Conservation (phyloP, 768 basidiomycete genomes). For the Tulasnella calospora region DNA sequence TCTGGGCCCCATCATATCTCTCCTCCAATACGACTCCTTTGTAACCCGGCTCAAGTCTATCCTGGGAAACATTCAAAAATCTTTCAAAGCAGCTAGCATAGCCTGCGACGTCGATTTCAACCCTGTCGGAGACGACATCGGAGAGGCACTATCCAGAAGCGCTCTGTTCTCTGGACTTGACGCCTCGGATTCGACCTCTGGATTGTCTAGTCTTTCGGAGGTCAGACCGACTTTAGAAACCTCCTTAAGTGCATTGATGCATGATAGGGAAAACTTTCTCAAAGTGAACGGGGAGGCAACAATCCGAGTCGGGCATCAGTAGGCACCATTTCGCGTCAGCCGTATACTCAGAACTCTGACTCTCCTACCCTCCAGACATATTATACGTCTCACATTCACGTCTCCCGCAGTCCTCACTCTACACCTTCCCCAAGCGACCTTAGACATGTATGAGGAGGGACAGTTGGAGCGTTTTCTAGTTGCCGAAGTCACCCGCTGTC, state of each 20-base stretch:
- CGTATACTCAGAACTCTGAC: neutral
- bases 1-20: slow-evolving; percentile 69
- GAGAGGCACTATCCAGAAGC: slow-evolving; percentile 17
- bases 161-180: slow-evolving; percentile 7
- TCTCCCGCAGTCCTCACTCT: slow-evolving; percentile 74
- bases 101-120: slow-evolving; percentile 49
- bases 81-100: slow-evolving; percentile 62
- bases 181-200: neutral
- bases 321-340: slow-evolving; percentile 26
- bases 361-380: slow-evolving; percentile 47
- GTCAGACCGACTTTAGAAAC: slow-evolving; percentile 15
- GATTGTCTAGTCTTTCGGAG: neutral
- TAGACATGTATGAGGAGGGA: slow-evolving; percentile 66
- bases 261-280: slow-evolving; percentile 39
- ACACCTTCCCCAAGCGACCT: slow-evolving; percentile 73
- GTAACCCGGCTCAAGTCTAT: slow-evolving; percentile 58
- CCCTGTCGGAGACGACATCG: slow-evolving; percentile 25
- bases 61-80: slow-evolving; percentile 55
- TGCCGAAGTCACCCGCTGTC: slow-evolving; percentile 70
- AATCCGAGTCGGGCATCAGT: slow-evolving; percentile 67
- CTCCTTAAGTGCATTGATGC: neutral
- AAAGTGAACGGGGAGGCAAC: slow-evolving; percentile 66
- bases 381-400: slow-evolving; percentile 66
- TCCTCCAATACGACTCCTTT: slow-evolving; percentile 75
- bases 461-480: slow-evolving; percentile 68